Evolutionary conservation across 495 filamentous ascomycete genomes (phyloP), one percentile per base, ranked within the genome.

Genomic region (Aspergillus sclerotiicarbonarius): DNA sequence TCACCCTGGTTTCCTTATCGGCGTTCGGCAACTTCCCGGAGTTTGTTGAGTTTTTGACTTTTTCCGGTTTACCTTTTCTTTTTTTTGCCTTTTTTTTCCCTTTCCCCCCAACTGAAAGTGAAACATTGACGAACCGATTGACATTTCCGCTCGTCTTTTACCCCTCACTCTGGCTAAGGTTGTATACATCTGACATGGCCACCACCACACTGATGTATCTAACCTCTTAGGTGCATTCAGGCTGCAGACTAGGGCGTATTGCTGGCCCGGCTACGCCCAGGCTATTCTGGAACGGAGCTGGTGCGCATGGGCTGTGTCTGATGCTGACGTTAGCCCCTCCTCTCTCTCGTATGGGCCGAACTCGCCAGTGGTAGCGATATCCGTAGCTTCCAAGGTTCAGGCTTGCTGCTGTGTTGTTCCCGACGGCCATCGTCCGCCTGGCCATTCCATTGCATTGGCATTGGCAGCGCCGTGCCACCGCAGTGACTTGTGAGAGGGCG

Each of bases 271-370:
- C 25, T 25, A 25, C 5, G 2, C 5, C 25, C 37, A 6, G 15
- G 37, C 37, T n/a, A 12, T 41, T 41, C 25, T 50, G 25, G 13
- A 50, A 50, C n/a, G 25, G 29, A 16, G 13, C 44, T 20, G 18
- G 44, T 7, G 25, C n/a, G 47, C 46, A 50, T 50, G 18, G 47
- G 8, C 44, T 46, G 13, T 16, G 47, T 32, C 8, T 25, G 47
- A 0, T 21, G 47, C 47, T 50, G 47, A 50, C 47, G 47, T 50
- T 50, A 25, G 31, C 47, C 47, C 31, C 47, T 21, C 31, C 30
- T 32, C 4, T 32, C 4, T 16, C 25, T 31, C 20, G 25, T 12
- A 50, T 25, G 25, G 13, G 30, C 30, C 21, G 8, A 21, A 30
- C 30, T 41, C 8, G 10, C 37, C 37, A n/a, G 37, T 41, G n/a